Evolutionary conservation across 257 asterid genomes (phyloP), one percentile per base, ranked within the genome.

Genomic region (Sherardia arvensis): DNA sequence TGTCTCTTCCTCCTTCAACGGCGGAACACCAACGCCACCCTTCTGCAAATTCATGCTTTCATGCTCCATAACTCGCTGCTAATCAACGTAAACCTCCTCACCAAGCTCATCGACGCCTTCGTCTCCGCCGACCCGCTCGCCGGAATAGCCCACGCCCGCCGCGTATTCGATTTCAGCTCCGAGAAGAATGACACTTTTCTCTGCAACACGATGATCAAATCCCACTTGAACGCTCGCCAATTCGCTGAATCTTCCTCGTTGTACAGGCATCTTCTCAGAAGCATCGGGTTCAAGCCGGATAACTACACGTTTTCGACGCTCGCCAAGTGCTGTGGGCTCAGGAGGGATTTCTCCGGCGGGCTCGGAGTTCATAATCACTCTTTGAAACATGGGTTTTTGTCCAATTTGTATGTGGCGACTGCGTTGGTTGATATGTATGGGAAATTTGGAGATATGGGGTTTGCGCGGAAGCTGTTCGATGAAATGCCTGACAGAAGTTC

Each of bases 391-490:
- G 97, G 99, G 67, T 79, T 79, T 53, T 63, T 22, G 59, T 80
- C 85, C 22, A 87, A 84, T 69, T 67, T 90, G 78, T 89, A 79
- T 33, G 97, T 83, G 58, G 83, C 81, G 21, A 92, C 97, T 25
- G 78, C 95, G 2, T 67, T 92, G 80, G 96, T 89, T 22, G 94
- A 89, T 71, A 92, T 92, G 97, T 92, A 92, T 61, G 96, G 85
- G 66, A 92, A 92, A 75, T 70, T 87, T 56, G 91, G 97, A 59
- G 38, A 70, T 11, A 80, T 90, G 86, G 76, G 29, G 58, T 75
- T 48, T 55, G 91, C 96, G 0, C 69, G 84, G 63, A 73, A 70
- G 64, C 18, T 83, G 72, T 92, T 89, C 53, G 96, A 92, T 62
- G 94, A 87, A 84, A 92, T 92, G 99, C 27, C 69, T 28, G 85